phyloP scores from a whole-genome alignment of 1,284 basidiomycete genomes.

The Ganoderma lucidum region DNA sequence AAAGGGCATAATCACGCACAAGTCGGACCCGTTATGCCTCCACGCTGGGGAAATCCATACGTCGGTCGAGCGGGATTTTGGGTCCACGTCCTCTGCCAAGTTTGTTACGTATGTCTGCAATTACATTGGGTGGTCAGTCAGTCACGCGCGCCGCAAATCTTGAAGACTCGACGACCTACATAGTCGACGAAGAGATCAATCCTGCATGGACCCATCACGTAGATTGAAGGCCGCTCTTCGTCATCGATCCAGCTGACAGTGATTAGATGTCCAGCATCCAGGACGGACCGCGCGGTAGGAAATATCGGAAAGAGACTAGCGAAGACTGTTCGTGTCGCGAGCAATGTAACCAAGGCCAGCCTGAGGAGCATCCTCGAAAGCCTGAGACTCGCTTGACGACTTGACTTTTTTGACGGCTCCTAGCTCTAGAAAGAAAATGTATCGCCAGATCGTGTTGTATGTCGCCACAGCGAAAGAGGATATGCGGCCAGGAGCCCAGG shows the following conservation, averaged over 20 bases:
- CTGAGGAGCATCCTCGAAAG: not conserved
- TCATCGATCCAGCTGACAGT: conserved; percentile 59
- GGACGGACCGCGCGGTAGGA: conserved; percentile 55
- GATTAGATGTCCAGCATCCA: conserved; percentile 48
- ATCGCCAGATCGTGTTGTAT: not conserved
- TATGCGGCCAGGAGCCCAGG: not conserved
- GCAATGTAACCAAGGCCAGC: conserved; percentile 4
- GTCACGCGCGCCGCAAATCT: not conserved
- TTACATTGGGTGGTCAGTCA: not conserved
- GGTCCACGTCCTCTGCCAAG: conserved; percentile 47
- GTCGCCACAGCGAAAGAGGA: not conserved
- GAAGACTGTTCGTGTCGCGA: conserved; percentile 18
- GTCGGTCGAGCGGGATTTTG: conserved; percentile 34
- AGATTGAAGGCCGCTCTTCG: conserved; percentile 46
- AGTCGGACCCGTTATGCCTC: conserved; percentile 42
- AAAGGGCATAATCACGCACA: conserved; percentile 35
- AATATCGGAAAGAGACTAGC: conserved; percentile 53
- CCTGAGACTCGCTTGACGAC: not conserved
- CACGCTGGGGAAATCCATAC: conserved; percentile 42
- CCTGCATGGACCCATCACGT: conserved; percentile 47
- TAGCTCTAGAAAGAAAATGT: not conserved
- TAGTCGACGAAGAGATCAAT: conserved; percentile 53
- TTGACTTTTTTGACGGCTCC: not conserved
- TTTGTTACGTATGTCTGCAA: conserved; percentile 43
- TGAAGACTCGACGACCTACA: conserved; percentile 41